A percentile compares a stretch with the other conserved stretches of the same genome.
Conservation (phyloP, 331 rosid species). For the Telfairia occidentalis region DNA sequence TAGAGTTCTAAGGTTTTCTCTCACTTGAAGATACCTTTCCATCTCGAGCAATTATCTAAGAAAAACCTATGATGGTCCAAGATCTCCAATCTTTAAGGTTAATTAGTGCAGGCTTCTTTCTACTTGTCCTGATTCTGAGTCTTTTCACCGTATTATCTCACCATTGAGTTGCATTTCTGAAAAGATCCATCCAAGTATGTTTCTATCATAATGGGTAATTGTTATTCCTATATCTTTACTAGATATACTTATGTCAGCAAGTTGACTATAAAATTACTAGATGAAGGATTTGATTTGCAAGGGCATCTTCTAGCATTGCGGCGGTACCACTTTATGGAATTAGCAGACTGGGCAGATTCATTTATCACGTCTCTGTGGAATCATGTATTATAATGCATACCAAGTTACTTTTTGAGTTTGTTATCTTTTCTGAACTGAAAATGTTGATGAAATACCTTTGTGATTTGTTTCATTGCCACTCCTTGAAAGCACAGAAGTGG, state of each 20-base stretch:
- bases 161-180: not conserved
- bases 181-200: not conserved
- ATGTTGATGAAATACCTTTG: not conserved
- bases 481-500: conserved; percentile 64
- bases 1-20: no score
- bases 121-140: not conserved
- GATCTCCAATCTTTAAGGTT: not conserved
- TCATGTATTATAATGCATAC: conserved; percentile 47
- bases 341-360: conserved; percentile 95
- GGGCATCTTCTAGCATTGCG: conserved; percentile 79
- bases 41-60: not conserved
- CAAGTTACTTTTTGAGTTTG: conserved; percentile 17
- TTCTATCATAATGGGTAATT: conserved; percentile 12
- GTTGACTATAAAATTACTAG: conserved; percentile 72
- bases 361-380: conserved; percentile 80
- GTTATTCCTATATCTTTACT: conserved; percentile 33
- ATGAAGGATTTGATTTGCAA: conserved; percentile 77
- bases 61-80: not conserved
- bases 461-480: conserved; percentile 18
- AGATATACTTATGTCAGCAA: conserved; percentile 88
- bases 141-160: not conserved
- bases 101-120: not conserved
- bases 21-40: not conserved
- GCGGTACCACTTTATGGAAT: conserved; percentile 87
- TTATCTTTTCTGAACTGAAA: conserved; percentile 15